Evolutionary conservation across 1,139 yeast genomes (phyloP).

Genomic region (Candida pseudoviswanathii): DNA sequence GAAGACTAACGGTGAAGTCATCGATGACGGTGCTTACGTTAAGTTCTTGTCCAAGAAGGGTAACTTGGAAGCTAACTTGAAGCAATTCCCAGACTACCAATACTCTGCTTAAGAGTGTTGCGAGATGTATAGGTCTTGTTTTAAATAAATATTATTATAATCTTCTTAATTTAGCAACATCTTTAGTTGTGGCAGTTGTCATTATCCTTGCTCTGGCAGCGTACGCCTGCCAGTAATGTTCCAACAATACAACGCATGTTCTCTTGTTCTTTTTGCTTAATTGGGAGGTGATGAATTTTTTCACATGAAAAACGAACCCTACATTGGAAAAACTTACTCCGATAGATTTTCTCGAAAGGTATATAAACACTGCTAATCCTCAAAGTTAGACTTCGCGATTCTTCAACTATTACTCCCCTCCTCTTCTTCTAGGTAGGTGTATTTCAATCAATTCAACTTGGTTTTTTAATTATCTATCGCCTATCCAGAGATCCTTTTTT

Average conservation of each 20-base stretch:
- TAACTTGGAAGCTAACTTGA: conserved; percentile 87
- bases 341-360: not conserved
- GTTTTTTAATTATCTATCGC: not conserved
- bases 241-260: not conserved
- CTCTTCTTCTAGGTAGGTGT: not conserved
- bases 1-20: conserved; percentile 96
- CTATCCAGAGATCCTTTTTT: not conserved
- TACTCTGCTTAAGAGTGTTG: conserved; percentile 40
- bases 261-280: not conserved
- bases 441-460: conserved; percentile 5
- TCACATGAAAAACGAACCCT: not conserved
- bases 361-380: not conserved
- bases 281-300: not conserved
- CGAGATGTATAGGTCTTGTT: not conserved
- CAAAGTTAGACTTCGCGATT: too few relatives aligned
- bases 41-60: conserved; percentile 98
- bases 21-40: conserved; percentile 99
- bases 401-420: not conserved
- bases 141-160: not conserved
- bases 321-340: not conserved
- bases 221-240: too few relatives aligned
- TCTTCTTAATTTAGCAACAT: too few relatives aligned
- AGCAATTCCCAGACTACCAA: conserved; percentile 93
- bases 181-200: not conserved
- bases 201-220: not conserved